Evolutionary conservation across 1,284 basidiomycete genomes (phyloP).

Genomic region (Tilletiopsis washingtonensis): DNA sequence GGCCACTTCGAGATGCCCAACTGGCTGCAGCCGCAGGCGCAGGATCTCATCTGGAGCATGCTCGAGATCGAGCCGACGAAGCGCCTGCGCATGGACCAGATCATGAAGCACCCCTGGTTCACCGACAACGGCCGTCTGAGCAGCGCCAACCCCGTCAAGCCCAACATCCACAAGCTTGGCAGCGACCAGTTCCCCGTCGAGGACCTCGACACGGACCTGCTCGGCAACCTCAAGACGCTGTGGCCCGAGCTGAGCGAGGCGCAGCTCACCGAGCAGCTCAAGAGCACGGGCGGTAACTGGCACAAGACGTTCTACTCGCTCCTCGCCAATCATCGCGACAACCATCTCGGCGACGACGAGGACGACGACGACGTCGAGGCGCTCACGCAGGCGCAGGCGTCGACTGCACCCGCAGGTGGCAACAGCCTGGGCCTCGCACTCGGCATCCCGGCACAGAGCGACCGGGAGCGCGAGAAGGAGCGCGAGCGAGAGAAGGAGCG

Average conservation of each 20-base stretch:
- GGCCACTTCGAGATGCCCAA: constrained; percentile 75
- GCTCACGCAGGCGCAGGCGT: neutral
- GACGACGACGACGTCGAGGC: constrained; percentile 31
- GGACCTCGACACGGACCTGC: constrained; percentile 74
- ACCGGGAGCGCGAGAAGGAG: too few relatives aligned
- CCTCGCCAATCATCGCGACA: constrained; percentile 41
- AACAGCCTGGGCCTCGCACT: constrained; percentile 11
- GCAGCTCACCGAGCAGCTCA: constrained; percentile 28
- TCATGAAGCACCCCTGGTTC: constrained; percentile 84
- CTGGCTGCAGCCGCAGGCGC: constrained; percentile 63
- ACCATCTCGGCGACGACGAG: constrained; percentile 42
- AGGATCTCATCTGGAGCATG: constrained; percentile 80
- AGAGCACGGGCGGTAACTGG: constrained; percentile 34
- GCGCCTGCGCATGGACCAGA: constrained; percentile 81
- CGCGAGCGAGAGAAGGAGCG: too few relatives aligned
- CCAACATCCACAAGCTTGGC: constrained; percentile 42
- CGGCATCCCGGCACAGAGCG: constrained; percentile 5
- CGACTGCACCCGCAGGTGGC: neutral
- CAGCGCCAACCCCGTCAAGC: constrained; percentile 36
- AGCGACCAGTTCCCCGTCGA: constrained; percentile 41
- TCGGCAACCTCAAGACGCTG: constrained; percentile 79
- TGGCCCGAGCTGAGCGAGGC: constrained; percentile 56
- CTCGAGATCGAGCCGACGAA: constrained; percentile 70
- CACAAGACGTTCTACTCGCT: constrained; percentile 47
- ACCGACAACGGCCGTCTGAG: constrained; percentile 54